These are phyloP conservation scores for Yamadazyma aaseri DNA, from an alignment of 1,139 yeast species.

Conservation along the genomic window DNA sequence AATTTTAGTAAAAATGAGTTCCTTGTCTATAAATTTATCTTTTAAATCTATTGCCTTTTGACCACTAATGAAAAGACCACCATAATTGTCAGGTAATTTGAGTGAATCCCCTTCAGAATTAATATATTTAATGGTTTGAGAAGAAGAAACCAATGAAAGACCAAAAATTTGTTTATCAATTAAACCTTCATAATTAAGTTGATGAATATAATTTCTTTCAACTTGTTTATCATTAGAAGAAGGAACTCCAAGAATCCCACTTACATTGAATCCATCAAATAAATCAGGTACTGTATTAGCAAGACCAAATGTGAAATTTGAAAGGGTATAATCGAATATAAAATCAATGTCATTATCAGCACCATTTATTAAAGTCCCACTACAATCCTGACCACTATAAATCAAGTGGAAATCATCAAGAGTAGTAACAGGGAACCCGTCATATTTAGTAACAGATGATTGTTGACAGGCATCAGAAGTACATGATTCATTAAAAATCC, in stretches of 20 bases:
- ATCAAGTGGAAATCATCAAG: conserved; percentile 39
- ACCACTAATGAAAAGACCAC: conserved; percentile 30
- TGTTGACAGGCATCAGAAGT: conserved; percentile 42
- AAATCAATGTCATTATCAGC: conserved; percentile 27
- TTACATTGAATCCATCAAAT: conserved; percentile 51
- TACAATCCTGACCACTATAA: conserved; percentile 56
- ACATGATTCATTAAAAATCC: conserved; percentile 61
- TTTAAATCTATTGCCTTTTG: conserved; percentile 19
- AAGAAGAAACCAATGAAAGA: conserved; percentile 19
- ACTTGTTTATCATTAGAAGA: conserved; percentile 24
- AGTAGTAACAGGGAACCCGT: conserved; percentile 17
- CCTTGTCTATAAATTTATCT: conserved; percentile 14
- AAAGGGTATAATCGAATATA: conserved; percentile 26
- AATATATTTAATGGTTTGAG: conserved; percentile 16
- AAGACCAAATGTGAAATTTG: conserved; percentile 50
- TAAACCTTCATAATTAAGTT: conserved; percentile 16
- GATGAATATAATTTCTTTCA: conserved; percentile 23
- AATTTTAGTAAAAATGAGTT: conserved; percentile 39
- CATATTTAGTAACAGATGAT: conserved; percentile 18
- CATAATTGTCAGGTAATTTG: conserved; percentile 17
- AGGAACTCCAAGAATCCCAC: conserved; percentile 65
- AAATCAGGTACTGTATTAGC: conserved; percentile 54
- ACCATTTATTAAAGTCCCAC: conserved; percentile 41
- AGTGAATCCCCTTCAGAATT: conserved; percentile 11
- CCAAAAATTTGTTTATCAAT: conserved; percentile 25